Percentiles rank a stretch among this genome's conserved stretches.
Conservation (phyloP, 1,139 yeast genomes). For the Eremothecium coryli region DNA sequence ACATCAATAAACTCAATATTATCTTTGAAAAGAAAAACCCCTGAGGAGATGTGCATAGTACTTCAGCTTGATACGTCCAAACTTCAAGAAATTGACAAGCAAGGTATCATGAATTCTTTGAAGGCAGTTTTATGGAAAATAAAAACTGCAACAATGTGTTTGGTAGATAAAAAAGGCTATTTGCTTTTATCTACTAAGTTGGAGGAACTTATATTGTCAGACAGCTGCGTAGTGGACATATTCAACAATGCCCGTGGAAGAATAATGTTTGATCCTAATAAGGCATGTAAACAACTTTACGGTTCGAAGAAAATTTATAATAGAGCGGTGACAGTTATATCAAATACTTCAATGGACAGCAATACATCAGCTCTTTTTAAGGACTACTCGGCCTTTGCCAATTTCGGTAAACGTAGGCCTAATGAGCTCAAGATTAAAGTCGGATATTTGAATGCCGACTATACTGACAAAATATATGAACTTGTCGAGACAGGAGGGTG, state of each 20-base stretch:
- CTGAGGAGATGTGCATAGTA: constrained; percentile 22
- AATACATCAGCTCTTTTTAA: constrained; percentile 19
- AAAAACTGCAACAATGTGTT: constrained; percentile 14
- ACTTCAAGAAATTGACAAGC: constrained; percentile 11
- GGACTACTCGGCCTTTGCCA: constrained; percentile 17
- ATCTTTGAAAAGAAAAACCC: constrained; percentile 23
- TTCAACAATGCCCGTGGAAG: constrained; percentile 1
- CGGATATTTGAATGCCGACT: constrained; percentile 28
- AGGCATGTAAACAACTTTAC: constrained; percentile 13
- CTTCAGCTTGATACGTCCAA: constrained; percentile 23
- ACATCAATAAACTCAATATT: constrained; percentile 22
- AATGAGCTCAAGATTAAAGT: constrained; percentile 27
- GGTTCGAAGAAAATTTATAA: constrained; percentile 7
- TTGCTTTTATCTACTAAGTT: constrained; percentile 8
- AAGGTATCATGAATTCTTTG: constrained; percentile 18
- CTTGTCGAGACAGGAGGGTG: constrained; percentile 27
- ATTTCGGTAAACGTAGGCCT: constrained; percentile 17
- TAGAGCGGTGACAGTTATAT: constrained; percentile 22
- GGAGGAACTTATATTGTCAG: not conserved
- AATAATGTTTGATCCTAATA: constrained; percentile 14
- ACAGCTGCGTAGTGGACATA: constrained; percentile 1
- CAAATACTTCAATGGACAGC: constrained; percentile 23
- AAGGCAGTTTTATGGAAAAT: constrained; percentile 21
- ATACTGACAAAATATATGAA: constrained; percentile 24
- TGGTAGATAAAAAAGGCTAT: constrained; percentile 15